These are phyloP conservation scores for Syncephalastrum monosporum DNA, from an alignment of 371 early-diverging fungal genomes.

Conservation along the genomic window DNA sequence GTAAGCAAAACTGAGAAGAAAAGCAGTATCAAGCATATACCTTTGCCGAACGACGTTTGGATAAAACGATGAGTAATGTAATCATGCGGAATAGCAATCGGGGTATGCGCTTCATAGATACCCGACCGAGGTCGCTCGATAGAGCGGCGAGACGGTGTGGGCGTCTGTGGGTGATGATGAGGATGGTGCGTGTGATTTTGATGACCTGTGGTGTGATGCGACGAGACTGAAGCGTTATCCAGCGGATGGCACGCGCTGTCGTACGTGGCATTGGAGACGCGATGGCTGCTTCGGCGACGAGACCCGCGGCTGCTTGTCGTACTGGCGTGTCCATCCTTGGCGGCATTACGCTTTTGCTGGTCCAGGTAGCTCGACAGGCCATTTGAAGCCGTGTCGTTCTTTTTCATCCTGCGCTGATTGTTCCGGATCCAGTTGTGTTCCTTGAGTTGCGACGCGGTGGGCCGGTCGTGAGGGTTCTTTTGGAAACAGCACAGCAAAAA, in stretches of 20 bases:
- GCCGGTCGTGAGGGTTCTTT: slow-evolving; percentile 71
- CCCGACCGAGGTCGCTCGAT: not conserved
- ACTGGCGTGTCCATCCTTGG: slow-evolving; percentile 4
- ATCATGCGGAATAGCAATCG: slow-evolving; percentile 13
- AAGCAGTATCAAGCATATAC: slow-evolving; percentile 14
- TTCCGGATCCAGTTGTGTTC: slow-evolving; percentile 74
- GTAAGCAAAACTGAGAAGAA: not conserved
- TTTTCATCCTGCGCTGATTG: slow-evolving; percentile 24
- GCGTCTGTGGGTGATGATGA: slow-evolving; percentile 2
- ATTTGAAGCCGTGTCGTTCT: slow-evolving; percentile 3
- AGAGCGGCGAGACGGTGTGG: not conserved
- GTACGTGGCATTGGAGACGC: too few species aligned
- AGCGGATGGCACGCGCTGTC: too few species aligned
- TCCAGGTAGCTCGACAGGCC: slow-evolving; percentile 8
- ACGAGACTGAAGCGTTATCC: too few species aligned
- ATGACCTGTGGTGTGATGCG: too few species aligned
- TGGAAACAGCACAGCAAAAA: slow-evolving; percentile 81
- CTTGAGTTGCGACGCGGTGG: slow-evolving; percentile 67
- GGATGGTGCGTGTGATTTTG: not conserved
- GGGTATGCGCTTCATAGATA: not conserved
- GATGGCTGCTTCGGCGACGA: slow-evolving; percentile 1
- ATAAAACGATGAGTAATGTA: slow-evolving; percentile 37
- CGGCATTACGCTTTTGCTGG: slow-evolving; percentile 1
- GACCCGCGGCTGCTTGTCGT: not conserved
- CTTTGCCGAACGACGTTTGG: slow-evolving; percentile 38